phyloP scores from a whole-genome alignment of 1,284 basidiomycete genomes.

The Phenoliferia sp. region DNA sequence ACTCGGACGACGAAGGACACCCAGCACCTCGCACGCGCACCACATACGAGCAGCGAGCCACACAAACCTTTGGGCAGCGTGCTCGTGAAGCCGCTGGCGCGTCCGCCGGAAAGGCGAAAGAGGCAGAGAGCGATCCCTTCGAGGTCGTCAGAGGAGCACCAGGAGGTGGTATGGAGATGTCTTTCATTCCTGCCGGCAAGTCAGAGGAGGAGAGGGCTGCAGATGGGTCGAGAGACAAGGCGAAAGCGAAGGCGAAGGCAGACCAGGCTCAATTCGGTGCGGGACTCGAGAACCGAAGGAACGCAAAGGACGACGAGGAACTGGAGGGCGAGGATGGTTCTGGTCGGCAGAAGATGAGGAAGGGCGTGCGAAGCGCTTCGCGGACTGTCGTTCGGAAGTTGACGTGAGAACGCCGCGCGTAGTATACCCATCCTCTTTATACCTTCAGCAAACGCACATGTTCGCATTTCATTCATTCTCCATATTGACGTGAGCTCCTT shows the following conservation, averaged over 20 bases:
- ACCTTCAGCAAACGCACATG: too few species aligned
- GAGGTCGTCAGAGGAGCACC: conserved; percentile 26
- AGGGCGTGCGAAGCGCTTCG: conserved; percentile 17
- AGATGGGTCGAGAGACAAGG: conserved; percentile 46
- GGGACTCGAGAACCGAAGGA: conserved; percentile 69
- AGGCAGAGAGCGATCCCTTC: not conserved
- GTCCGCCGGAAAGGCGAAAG: conserved; percentile 8
- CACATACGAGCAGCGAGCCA: conserved; percentile 24
- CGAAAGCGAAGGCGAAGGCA: conserved; percentile 59
- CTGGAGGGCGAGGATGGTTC: conserved; percentile 27
- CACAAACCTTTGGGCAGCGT: conserved; percentile 30
- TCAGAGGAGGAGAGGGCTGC: conserved; percentile 40
- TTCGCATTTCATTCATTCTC: too few species aligned
- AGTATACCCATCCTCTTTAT: too few species aligned
- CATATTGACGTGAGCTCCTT: too few species aligned
- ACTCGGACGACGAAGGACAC: conserved; percentile 23
- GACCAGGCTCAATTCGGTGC: conserved; percentile 60
- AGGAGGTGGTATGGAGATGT: conserved; percentile 52
- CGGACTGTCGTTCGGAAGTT: conserved; percentile 22
- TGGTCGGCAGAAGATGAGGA: conserved; percentile 27
- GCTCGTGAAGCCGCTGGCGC: conserved; percentile 14
- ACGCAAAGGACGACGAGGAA: conserved; percentile 8
- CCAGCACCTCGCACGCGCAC: conserved; percentile 17
- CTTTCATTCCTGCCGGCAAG: conserved; percentile 44
- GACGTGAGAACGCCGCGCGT: conserved; percentile 1